These are phyloP conservation scores for Vairimorpha ceranae DNA, from an alignment of 371 early-diverging fungal species.

Conservation along the genomic window DNA sequence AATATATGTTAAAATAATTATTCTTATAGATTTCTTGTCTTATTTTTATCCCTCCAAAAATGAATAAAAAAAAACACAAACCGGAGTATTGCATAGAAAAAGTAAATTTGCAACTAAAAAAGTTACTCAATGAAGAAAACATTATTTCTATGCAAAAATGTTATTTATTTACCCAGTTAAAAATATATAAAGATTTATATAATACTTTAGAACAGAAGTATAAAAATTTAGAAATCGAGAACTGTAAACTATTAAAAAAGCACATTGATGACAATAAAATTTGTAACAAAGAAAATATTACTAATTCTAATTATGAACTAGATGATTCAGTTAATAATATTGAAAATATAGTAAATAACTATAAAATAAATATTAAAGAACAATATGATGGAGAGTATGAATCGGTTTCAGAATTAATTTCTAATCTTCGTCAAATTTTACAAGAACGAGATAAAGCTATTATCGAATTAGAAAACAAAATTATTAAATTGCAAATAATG, in stretches of 20 bases:
- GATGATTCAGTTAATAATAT: background rate
- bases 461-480: background rate
- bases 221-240: background rate
- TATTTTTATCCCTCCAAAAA: background rate
- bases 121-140: background rate
- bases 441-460: background rate
- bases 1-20: too few species aligned
- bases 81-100: background rate
- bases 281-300: background rate
- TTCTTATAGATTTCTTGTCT: too few species aligned
- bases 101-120: background rate
- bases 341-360: background rate
- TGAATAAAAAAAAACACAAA: background rate
- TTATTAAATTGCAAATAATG: background rate
- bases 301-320: background rate
- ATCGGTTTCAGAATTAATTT: background rate
- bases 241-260: background rate
- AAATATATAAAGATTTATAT: constrained; percentile 6
- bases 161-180: background rate
- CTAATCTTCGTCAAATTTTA: background rate
- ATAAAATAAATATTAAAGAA: background rate
- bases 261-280: background rate
- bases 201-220: background rate
- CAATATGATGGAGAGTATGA: background rate
- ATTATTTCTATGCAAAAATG: background rate